A percentile compares a stretch with the other conserved stretches of the same genome.
These are phyloP conservation scores for Phytophthora sp. DNA, from an alignment of 352 stramenopile genomes.

Conservation along the genomic window DNA sequence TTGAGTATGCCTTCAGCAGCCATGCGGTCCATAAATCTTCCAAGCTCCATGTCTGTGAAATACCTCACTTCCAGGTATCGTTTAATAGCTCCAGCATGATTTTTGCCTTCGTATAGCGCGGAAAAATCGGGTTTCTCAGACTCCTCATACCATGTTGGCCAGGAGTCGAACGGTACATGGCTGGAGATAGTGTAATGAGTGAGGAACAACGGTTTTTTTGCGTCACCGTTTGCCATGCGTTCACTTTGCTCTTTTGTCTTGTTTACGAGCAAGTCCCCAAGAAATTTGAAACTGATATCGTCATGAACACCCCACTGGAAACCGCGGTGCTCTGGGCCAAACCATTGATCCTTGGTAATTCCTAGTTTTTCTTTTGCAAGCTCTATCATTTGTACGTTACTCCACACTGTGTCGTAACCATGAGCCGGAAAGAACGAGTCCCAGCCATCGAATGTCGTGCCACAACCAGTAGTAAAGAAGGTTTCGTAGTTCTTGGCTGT, in stretches of 20 bases:
- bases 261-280: constrained; percentile 47
- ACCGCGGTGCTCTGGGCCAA: constrained; percentile 7
- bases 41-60: constrained; percentile 47
- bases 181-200: too few species aligned
- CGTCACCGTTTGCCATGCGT: constrained; percentile 11
- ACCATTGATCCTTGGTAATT: constrained; percentile 41
- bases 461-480: constrained; percentile 51
- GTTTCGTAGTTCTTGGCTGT: constrained; percentile 53
- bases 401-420: constrained; percentile 47
- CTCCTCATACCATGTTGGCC: constrained; percentile 39
- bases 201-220: constrained; percentile 47
- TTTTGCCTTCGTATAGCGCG: constrained; percentile 26
- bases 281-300: constrained; percentile 45
- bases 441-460: constrained; percentile 47
- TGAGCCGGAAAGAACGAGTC: constrained; percentile 42
- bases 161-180: constrained; percentile 33
- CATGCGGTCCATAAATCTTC: constrained; percentile 54
- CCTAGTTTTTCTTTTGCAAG: constrained; percentile 32
- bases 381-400: constrained; percentile 34
- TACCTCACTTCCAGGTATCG: constrained; percentile 48
- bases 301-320: constrained; percentile 51
- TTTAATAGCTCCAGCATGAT: constrained; percentile 24
- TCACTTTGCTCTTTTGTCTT: constrained; percentile 35
- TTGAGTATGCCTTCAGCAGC: constrained; percentile 39
- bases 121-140: constrained; percentile 39